Percentiles rank a stretch among this genome's conserved stretches.
phyloP scores from a whole-genome alignment of 2,329 filamentous ascomycete genomes.

The Trichoderma endophyticum region DNA sequence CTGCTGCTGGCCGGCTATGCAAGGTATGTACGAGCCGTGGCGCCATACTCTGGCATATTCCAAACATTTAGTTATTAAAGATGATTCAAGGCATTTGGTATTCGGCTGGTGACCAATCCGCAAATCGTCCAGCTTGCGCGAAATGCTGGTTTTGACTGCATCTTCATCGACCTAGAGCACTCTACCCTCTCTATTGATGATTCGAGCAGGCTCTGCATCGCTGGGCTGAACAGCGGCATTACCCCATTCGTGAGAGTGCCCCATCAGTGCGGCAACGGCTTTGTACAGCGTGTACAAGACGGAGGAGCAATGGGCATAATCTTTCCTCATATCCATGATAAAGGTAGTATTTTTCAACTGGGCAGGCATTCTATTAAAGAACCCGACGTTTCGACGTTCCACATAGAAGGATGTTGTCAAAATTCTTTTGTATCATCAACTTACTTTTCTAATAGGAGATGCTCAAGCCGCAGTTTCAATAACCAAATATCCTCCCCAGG shows the following conservation, averaged over 20 bases:
- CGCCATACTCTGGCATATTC: background rate
- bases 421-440: background rate
- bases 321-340: background rate
- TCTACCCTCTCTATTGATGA: background rate
- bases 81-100: background rate
- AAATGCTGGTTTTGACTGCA: background rate
- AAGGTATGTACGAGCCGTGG: background rate
- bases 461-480: background rate
- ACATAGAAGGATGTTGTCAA: no score
- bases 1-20: background rate
- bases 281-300: background rate
- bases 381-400: background rate
- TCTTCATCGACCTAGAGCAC: background rate
- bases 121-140: background rate
- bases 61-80: background rate
- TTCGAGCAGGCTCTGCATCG: background rate
- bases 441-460: background rate
- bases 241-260: background rate
- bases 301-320: background rate
- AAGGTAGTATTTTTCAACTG: background rate
- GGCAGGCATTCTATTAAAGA: background rate
- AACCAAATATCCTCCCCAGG: background rate
- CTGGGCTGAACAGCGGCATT: background rate
- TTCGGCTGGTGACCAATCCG: background rate
- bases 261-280: background rate